phyloP scores from a whole-genome alignment of 495 filamentous ascomycete genomes.

The Penicillium waksmanii region DNA sequence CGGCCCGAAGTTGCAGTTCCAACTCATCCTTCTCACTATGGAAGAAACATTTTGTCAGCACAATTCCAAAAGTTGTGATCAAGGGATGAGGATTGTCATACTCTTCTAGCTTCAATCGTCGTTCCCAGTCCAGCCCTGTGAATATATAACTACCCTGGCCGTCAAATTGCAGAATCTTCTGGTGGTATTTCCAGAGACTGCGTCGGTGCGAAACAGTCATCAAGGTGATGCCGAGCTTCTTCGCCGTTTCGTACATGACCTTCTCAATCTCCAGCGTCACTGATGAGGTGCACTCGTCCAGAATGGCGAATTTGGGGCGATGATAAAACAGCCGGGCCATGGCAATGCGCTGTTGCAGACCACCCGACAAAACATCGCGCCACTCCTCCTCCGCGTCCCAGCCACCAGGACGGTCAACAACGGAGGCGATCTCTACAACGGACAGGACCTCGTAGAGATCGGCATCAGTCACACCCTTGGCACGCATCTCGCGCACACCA shows the following conservation, averaged over 20 bases:
- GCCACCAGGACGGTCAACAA: slow-evolving; percentile 80
- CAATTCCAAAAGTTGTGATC: neutral
- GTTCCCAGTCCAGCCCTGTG: slow-evolving; percentile 87
- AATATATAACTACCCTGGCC: slow-evolving; percentile 91
- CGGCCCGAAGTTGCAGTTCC: slow-evolving; percentile 77
- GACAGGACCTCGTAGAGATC: slow-evolving; percentile 78
- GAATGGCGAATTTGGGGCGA: slow-evolving; percentile 82
- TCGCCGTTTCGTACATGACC: slow-evolving; percentile 96
- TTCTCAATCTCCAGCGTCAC: slow-evolving; percentile 94
- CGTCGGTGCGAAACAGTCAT: slow-evolving; percentile 94
- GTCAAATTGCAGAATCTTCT: slow-evolving; percentile 92
- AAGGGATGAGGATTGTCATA: slow-evolving; percentile 40
- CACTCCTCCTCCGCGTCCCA: slow-evolving; percentile 98
- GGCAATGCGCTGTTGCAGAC: slow-evolving; percentile 94
- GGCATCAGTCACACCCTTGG: slow-evolving; percentile 79
- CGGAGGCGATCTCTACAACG: slow-evolving; percentile 77
- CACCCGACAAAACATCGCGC: slow-evolving; percentile 87
- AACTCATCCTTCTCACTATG: slow-evolving; percentile 89
- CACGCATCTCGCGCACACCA: slow-evolving; percentile 80
- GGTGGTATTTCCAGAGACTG: slow-evolving; percentile 96
- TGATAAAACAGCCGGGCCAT: slow-evolving; percentile 99
- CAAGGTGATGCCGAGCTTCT: slow-evolving; percentile 84
- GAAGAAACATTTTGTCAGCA: slow-evolving; percentile 12
- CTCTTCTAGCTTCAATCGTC: slow-evolving; percentile 84
- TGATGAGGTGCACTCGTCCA: slow-evolving; percentile 94